Evolutionary conservation across 345 rosid genomes (phyloP), one percentile per base, ranked within the genome.

Genomic region (Microcos paniculata): DNA sequence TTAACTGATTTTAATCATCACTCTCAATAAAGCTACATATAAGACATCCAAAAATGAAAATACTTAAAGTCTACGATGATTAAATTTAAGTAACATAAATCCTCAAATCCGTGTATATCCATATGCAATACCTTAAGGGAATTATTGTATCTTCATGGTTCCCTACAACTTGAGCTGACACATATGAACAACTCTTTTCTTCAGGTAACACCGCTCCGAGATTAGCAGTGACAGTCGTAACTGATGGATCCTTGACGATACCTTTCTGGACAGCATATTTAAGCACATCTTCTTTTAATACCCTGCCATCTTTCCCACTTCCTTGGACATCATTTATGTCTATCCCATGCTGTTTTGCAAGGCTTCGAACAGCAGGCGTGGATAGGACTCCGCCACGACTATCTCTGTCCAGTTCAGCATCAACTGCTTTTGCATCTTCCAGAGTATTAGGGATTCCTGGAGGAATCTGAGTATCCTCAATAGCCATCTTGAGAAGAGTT

Each of bases 341-440:
- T 73, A 95, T 74, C 69, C 88, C 90, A 89, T 91, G 87, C 30
- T 87, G 83, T 79, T 89, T 93, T 26, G 97, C 99, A 82, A 91
- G 90, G 75, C 82, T 70, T 43, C 99, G 91, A 73, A 93, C 92
- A 66, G 96, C 89, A 56, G 99, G 99, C 0, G 94, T 91, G 65
- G 91, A 87, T 23, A 89, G 77, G 77, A 86, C 85, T 77, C 87
- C 91, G 61, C 82, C 89, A 57, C 69, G 73, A 55, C 21, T 80
- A 38, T 79, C 80, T 76, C 70, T 81, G 30, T 61, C 73, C 43
- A 0, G 59, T 57, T 86, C 81, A 9, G 84, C 76, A 81, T 58
- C 62, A 19, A 21, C 76, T 9, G 83, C 69, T 26, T 72, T 64
- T 24, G 18, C 57, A 52, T 65, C 78, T 77, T 42, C 84, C 31